These are phyloP conservation scores for Microascus cirrosus DNA, from an alignment of 2,329 filamentous ascomycete species.

Conservation along the genomic window DNA sequence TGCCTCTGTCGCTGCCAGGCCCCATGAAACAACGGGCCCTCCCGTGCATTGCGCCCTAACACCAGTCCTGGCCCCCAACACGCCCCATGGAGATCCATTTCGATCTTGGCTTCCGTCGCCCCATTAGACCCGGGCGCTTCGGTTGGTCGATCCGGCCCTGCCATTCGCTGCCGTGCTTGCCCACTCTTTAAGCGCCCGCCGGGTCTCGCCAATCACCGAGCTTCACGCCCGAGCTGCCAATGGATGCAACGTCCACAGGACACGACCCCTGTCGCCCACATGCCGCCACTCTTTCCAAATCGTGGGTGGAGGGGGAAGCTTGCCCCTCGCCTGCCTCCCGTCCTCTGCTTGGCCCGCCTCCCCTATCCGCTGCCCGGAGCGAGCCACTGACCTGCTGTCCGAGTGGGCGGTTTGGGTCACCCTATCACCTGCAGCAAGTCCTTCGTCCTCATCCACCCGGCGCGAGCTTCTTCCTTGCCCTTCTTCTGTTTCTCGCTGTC, in stretches of 20 bases:
- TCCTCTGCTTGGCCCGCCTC: not conserved
- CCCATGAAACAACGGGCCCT: not conserved
- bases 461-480: not conserved
- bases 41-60: not conserved
- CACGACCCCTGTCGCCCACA: not conserved
- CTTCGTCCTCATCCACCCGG: not conserved
- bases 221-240: not conserved
- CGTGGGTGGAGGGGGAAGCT: not conserved
- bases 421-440: not conserved
- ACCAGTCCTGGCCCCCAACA: not conserved
- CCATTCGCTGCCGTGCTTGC: conserved; percentile 6
- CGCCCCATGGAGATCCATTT: not conserved
- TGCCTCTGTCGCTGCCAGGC: not conserved
- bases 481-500: not conserved
- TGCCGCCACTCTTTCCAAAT: not conserved
- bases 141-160: not conserved
- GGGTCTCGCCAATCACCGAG: conserved; percentile 3
- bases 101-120: conserved; percentile 2
- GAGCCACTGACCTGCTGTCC: not conserved
- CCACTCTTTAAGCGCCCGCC: conserved; percentile 2
- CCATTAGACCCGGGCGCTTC: conserved; percentile 2
- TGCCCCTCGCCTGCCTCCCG: not conserved
- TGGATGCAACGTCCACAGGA: not conserved
- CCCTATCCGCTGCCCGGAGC: not conserved
- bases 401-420: not conserved